Evolutionary conservation across 352 stramenopile genomes (phyloP).

Genomic region (Globisporangium camurandrum): DNA sequence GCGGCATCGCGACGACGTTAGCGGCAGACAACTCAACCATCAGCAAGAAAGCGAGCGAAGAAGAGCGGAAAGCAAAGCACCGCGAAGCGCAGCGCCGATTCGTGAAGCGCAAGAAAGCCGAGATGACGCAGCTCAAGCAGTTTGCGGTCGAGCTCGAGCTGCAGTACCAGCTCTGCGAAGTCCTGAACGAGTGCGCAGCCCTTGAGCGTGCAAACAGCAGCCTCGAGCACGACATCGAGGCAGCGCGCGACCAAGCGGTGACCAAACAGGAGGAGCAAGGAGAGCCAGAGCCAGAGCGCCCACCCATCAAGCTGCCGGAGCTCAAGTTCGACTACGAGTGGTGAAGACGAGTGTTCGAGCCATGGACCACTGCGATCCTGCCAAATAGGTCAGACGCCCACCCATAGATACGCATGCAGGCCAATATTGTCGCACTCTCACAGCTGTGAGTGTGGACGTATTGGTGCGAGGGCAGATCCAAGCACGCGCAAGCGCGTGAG

Average conservation of each 20-base stretch:
- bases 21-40: neutral
- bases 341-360: slow-evolving; percentile 6
- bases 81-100: slow-evolving; percentile 41
- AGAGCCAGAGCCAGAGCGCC: too few species aligned
- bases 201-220: slow-evolving; percentile 7
- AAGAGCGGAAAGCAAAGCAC: slow-evolving; percentile 46
- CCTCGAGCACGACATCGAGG: slow-evolving; percentile 8
- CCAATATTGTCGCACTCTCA: too few species aligned
- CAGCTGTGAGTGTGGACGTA: too few species aligned
- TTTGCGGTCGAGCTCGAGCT: slow-evolving; percentile 14
- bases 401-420: too few species aligned
- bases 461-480: too few species aligned
- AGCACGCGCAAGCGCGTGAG: too few species aligned
- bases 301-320: slow-evolving; percentile 7
- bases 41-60: slow-evolving; percentile 26
- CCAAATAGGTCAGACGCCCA: too few species aligned
- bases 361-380: too few species aligned
- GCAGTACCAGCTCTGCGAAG: slow-evolving; percentile 13
- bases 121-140: slow-evolving; percentile 18
- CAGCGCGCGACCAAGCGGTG: slow-evolving; percentile 2
- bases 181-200: slow-evolving; percentile 3
- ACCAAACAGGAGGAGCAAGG: too few species aligned
- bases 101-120: slow-evolving; percentile 39
- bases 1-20: neutral
- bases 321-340: slow-evolving; percentile 9